Conservation (phyloP, 768 basidiomycete genomes). For the Pisolithus sp. region DNA sequence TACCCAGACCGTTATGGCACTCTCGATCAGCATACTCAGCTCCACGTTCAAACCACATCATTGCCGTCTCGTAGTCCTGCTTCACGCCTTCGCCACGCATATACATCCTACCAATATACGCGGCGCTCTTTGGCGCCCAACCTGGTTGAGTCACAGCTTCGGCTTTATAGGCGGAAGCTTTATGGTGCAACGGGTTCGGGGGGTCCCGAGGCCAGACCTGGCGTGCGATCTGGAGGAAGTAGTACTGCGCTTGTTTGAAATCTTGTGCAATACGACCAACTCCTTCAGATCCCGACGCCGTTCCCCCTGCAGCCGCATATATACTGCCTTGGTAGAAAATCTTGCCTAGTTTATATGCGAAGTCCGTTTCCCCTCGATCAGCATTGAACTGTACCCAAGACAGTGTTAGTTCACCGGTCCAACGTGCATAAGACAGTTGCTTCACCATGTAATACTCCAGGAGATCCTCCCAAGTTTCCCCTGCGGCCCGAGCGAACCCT, state of each 20-base stretch:
- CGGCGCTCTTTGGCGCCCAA: constrained; percentile 73
- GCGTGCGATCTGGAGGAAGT: constrained; percentile 81
- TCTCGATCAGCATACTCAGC: constrained; percentile 77
- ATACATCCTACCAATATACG: constrained; percentile 90
- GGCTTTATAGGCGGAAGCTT: constrained; percentile 38
- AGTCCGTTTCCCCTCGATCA: constrained; percentile 83
- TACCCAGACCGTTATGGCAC: constrained; percentile 83
- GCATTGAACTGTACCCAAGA: constrained; percentile 71
- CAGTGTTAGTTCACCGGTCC: neutral
- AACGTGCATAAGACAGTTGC: neutral
- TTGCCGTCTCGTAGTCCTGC: constrained; percentile 66
- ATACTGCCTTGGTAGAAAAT: constrained; percentile 96
- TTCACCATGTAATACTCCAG: constrained; percentile 84
- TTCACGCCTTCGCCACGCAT: constrained; percentile 89
- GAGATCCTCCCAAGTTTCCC: constrained; percentile 91
- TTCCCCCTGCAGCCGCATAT: constrained; percentile 72
- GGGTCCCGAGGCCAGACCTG: constrained; percentile 86
- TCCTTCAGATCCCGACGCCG: constrained; percentile 85
- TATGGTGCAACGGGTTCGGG: constrained; percentile 42
- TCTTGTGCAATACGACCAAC: constrained; percentile 83
- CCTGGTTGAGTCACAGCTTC: constrained; percentile 48
- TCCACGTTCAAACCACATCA: constrained; percentile 93
- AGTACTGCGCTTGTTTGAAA: constrained; percentile 67
- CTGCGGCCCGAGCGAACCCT: constrained; percentile 73
- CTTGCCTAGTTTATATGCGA: constrained; percentile 89